Evolutionary conservation across 345 rosid species (phyloP), one percentile per base, ranked within the genome.

Genomic region (Gossypium ekmanianum): DNA sequence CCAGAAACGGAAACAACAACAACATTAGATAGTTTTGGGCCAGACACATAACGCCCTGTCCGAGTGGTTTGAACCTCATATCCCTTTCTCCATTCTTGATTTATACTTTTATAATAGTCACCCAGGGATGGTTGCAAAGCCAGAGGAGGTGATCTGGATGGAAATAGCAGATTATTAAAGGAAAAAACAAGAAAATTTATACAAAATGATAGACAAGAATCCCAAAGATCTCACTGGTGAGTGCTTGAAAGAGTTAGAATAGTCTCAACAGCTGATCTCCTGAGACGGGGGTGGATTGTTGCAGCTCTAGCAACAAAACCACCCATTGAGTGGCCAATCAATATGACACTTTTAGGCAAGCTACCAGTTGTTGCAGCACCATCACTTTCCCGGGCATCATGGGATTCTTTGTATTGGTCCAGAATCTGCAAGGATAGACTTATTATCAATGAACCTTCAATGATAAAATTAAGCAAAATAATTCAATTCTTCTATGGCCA

Each of bases 231-330:
- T 86, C 82, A 95, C 99, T 95, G 99, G 76, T 95, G 99, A 10
- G 99, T 94, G 72, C 89, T 87, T 85, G 99, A 90, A 83, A 95
- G 97, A 10, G 99, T 95, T 47, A 95, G 85, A 77, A 95, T 78
- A 79, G 98, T 95, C 80, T 88, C 91, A 62, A 95, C 93, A 55
- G 94, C 86, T 71, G 87, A 87, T 81, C 90, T 91, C 83, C 94
- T 86, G 71, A 95, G 81, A 74, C 26, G 84, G 68, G 98, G 98
- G 81, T 95, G 98, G 76, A 91, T 79, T 5, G 88, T 83, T 75
- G 97, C 98, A 77, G 99, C 98, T 89, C 99, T 90, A 76, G 99
- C 97, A 82, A 95, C 98, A 85, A 95, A 93, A 73, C 99, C 99
- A 81, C 99, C 99, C 94, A 95, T 91, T 68, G 99, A 95, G 82